A percentile compares a stretch with the other conserved stretches of the same genome.
These are phyloP conservation scores for Oryza brachyantha DNA, from an alignment of 176 grass and related monocot species.

Conservation along the genomic window DNA sequence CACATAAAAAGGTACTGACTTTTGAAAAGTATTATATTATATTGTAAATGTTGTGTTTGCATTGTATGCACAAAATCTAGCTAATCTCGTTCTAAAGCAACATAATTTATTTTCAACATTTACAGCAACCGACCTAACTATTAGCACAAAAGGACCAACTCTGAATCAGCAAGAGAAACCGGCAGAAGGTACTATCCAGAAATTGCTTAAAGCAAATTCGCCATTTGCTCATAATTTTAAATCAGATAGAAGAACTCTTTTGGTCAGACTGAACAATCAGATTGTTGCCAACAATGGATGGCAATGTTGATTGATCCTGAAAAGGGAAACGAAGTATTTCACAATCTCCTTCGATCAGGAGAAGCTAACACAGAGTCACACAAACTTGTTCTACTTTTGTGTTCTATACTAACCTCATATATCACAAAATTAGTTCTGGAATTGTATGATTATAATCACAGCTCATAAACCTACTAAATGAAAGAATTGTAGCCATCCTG, in stretches of 20 bases:
- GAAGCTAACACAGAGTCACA: background rate
- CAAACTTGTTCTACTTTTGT: background rate
- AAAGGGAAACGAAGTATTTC: background rate
- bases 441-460: background rate
- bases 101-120: background rate
- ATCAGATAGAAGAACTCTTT: background rate
- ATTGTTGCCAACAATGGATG: background rate
- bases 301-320: background rate
- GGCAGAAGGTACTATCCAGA: too few species aligned
- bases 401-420: background rate
- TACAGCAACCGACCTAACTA: background rate
- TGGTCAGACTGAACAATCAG: background rate
- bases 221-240: background rate
- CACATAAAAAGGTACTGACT: background rate
- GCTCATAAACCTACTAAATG: background rate
- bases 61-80: background rate
- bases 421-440: background rate
- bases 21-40: background rate
- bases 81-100: background rate
- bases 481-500: background rate
- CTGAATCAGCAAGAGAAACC: background rate
- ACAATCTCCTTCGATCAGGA: background rate
- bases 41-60: background rate
- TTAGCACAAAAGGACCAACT: background rate
- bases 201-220: background rate